Evolutionary conservation across 306 rosid species (phyloP).

Genomic region (Quercus agrifolia): DNA sequence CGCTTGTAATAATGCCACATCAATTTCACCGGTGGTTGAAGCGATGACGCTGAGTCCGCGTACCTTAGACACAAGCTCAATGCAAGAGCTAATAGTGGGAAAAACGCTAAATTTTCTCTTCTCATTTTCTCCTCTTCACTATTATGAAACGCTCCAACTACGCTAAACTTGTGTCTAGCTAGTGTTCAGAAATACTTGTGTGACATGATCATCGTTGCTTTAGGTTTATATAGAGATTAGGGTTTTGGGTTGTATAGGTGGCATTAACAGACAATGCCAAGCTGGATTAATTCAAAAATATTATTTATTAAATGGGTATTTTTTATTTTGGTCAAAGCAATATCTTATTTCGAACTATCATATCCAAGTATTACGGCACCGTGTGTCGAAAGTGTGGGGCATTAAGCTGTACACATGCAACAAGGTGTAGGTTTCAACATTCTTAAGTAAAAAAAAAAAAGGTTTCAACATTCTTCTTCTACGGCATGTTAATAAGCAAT

Average conservation of each 20-base stretch:
- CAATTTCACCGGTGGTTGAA: slow-evolving; percentile 33
- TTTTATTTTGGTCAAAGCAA: neutral
- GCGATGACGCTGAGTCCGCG: slow-evolving; percentile 14
- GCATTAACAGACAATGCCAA: slow-evolving; percentile 4
- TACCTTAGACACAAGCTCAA: slow-evolving; percentile 28
- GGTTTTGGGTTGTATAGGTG: slow-evolving; percentile 1
- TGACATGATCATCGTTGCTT: neutral
- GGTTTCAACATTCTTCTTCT: slow-evolving; percentile 17
- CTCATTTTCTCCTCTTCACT: slow-evolving; percentile 28
- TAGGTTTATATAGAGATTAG: slow-evolving; percentile 10
- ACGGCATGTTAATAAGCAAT: slow-evolving; percentile 7
- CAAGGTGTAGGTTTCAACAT: neutral
- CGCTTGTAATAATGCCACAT: slow-evolving; percentile 60
- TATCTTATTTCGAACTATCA: neutral
- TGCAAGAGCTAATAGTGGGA: slow-evolving; percentile 26
- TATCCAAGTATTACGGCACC: slow-evolving; percentile 38
- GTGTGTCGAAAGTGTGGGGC: slow-evolving; percentile 35
- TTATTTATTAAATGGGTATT: neutral
- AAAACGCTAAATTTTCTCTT: slow-evolving; percentile 6
- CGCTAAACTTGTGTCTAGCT: neutral
- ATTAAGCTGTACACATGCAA: slow-evolving; percentile 53
- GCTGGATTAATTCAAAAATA: neutral
- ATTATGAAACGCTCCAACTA: slow-evolving; percentile 2
- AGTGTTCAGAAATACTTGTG: neutral
- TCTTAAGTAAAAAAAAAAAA: too few relatives aligned